Evolutionary conservation across 1,284 basidiomycete genomes (phyloP), one percentile per base, ranked within the genome.

Genomic region (Tranzscheliella williamsii): DNA sequence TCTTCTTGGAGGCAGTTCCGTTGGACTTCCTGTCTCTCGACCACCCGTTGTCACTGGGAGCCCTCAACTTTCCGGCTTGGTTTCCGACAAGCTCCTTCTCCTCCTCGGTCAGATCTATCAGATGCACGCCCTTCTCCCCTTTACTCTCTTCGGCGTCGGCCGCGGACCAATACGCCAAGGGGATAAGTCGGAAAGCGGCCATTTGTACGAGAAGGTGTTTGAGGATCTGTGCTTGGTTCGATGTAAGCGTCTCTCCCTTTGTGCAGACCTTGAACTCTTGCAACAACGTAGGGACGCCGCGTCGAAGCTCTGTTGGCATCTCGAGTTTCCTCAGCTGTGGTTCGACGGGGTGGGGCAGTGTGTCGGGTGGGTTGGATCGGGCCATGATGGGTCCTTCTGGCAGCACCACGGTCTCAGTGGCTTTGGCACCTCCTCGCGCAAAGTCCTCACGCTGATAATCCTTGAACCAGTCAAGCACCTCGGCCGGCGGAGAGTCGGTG

Each of bases 321-420:
- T 95, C 95, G 23, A 97, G 84, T 76, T 89, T 88, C 47, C 94
- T 86, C 43, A 99, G 82, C 76, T 97, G 93, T 17, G 94, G 91
- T 71, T 99, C 94, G 80, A 97, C 90, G 67, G 90, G 91, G 79
- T 96, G 92, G 22, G 94, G 91, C 78, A 97, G 92, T 1, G 91
- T 87, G 51, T 83, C 83, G 20, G 72, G 73, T 5, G 73, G 72
- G 32, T 67, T 65, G 31, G 64, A 58, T 12, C 63, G 52, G 9
- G 61, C 61, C 54, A 64, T 53, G 30, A 73, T 60, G 4, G 72
- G 72, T 12, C 72, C 84, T 42, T 81, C 85, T 27, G 91, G 89
- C 17, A 99, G 81, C 20, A 83, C 81, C 45, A 96, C 84, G 0
- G 87, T 87, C 57, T 85, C 83, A 15, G 85, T 83, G 1, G 93